A percentile compares a stretch with the other conserved stretches of the same genome.
Evolutionary conservation across 2,329 filamentous ascomycete species (phyloP).

Genomic region (Penicillium griseofulvum): DNA sequence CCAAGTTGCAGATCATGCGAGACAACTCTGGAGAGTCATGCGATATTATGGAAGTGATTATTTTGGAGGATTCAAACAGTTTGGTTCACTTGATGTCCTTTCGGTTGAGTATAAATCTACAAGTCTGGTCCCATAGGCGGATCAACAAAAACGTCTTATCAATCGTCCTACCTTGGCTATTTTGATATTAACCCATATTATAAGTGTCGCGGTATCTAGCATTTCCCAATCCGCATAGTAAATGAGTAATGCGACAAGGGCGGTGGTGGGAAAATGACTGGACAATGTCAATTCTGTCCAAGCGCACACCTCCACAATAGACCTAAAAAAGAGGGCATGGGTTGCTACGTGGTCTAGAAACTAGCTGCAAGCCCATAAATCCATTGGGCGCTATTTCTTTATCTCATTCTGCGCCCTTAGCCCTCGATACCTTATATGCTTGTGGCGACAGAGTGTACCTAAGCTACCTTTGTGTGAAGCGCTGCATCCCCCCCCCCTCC

Average conservation of each 20-base stretch:
- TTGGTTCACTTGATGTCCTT: not conserved
- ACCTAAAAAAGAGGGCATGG: conserved; percentile 4
- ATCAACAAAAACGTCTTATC: not conserved
- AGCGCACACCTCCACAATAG: conserved; percentile 8
- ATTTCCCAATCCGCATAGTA: not conserved
- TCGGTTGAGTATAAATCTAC: not conserved
- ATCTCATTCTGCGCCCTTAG: not conserved
- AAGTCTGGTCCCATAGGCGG: not conserved
- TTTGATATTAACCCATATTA: conserved; percentile 3
- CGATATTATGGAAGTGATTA: conserved; percentile 10
- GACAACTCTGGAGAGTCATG: conserved; percentile 22
- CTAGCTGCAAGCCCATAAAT: conserved; percentile 9
- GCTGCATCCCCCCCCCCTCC: not conserved
- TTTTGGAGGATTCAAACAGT: not conserved
- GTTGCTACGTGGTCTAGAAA: conserved; percentile 9
- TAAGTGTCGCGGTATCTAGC: conserved; percentile 15
- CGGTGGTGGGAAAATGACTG: conserved; percentile 1
- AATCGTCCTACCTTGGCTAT: conserved; percentile 7
- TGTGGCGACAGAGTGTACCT: conserved; percentile 1
- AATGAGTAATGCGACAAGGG: conserved; percentile 23
- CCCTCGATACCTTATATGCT: not conserved
- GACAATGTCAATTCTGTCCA: conserved; percentile 7
- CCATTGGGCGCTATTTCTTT: conserved; percentile 9
- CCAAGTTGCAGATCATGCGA: conserved; percentile 26
- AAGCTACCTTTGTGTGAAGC: conserved; percentile 3